A percentile compares a stretch with the other conserved stretches of the same genome.
phyloP scores from a whole-genome alignment of 2,329 filamentous ascomycete genomes.

The Ciborinia camelliae region DNA sequence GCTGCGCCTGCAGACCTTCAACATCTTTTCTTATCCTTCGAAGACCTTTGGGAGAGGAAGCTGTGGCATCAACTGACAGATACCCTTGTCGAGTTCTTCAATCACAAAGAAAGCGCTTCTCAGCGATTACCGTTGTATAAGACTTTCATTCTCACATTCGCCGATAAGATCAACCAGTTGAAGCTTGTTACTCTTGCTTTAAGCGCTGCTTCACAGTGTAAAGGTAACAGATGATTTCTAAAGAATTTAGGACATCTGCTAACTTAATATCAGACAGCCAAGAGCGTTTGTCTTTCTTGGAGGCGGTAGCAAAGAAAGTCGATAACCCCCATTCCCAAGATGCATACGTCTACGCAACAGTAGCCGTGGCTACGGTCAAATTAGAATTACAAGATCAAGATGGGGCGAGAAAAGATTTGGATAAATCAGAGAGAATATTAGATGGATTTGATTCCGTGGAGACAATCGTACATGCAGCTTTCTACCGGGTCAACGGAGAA shows the following conservation, averaged over 20 bases:
- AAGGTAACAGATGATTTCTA: conserved; percentile 49
- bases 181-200: conserved; percentile 91
- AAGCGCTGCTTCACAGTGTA: conserved; percentile 80
- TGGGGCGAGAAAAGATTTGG: conserved; percentile 81
- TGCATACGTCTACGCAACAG: conserved; percentile 89
- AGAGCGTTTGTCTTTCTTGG: conserved; percentile 81
- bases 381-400: conserved; percentile 74
- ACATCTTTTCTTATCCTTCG: conserved; percentile 82
- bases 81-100: conserved; percentile 83
- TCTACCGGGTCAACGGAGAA: conserved; percentile 91
- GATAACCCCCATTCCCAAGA: conserved; percentile 92
- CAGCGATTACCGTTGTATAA: conserved; percentile 91
- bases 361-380: conserved; percentile 84
- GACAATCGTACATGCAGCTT: conserved; percentile 90
- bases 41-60: conserved; percentile 97
- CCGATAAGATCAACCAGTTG: conserved; percentile 97
- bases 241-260: conserved; percentile 8
- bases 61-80: conserved; percentile 99
- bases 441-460: conserved; percentile 94
- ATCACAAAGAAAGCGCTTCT: conserved; percentile 70
- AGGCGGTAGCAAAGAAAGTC: conserved; percentile 79
- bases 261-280: conserved; percentile 62
- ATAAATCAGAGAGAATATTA: conserved; percentile 80
- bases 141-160: conserved; percentile 91
- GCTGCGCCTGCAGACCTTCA: conserved; percentile 84